phyloP scores from a whole-genome alignment of 768 basidiomycete genomes.

The Amanita polypyramis region DNA sequence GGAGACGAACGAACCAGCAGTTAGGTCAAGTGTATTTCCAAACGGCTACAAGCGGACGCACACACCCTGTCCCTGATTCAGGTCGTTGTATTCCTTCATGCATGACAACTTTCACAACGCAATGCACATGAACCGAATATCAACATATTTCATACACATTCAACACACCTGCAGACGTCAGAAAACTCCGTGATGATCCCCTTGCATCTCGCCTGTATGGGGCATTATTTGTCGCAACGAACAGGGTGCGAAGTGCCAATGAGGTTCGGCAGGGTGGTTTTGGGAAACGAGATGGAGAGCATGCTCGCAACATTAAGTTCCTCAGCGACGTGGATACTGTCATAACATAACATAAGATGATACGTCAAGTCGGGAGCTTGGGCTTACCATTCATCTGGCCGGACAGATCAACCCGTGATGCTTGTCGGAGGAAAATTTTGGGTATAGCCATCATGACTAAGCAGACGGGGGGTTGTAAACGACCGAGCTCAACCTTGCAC shows the following conservation, averaged over 20 bases:
- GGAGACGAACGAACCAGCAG: conserved; percentile 1
- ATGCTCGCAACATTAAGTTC: not conserved
- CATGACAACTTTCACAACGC: conserved; percentile 3
- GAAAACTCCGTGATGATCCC: not conserved
- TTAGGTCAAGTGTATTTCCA: not conserved
- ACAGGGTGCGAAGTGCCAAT: not conserved
- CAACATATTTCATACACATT: not conserved
- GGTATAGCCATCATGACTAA: too few relatives aligned
- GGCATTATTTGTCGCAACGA: not conserved
- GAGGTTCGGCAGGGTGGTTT: not conserved
- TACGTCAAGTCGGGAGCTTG: not conserved
- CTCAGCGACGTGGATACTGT: not conserved
- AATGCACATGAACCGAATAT: not conserved
- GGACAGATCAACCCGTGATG: too few relatives aligned
- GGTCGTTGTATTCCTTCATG: conserved; percentile 17
- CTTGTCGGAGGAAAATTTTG: too few relatives aligned
- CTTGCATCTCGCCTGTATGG: not conserved
- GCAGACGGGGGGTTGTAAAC: too few relatives aligned
- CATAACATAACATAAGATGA: not conserved
- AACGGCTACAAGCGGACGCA: conserved; percentile 1
- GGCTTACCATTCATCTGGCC: conserved; percentile 1
- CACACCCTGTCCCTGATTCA: conserved; percentile 19
- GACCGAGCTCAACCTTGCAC: too few relatives aligned
- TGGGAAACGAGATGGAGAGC: not conserved
- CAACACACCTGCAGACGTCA: conserved; percentile 3